Evolutionary conservation across 768 basidiomycete genomes (phyloP).

Genomic region (Leucocoprinus birnbaumii): DNA sequence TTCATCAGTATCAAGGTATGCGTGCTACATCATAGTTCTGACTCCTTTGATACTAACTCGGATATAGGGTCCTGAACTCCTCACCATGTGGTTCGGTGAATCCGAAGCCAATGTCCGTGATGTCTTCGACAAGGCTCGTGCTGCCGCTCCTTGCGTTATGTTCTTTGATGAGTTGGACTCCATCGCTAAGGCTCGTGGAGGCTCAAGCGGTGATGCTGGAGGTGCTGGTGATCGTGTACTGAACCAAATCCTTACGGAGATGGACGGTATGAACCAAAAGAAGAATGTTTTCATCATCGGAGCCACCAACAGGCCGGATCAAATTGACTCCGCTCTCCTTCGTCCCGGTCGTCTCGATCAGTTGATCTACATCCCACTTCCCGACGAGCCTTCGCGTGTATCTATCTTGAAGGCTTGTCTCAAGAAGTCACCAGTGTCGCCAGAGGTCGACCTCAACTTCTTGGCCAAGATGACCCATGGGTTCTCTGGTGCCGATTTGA

Average conservation of each 20-base stretch:
- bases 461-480: slow-evolving; percentile 93
- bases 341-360: slow-evolving; percentile 99
- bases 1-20: slow-evolving; percentile 96
- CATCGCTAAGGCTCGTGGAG: slow-evolving; percentile 96
- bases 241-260: slow-evolving; percentile 96
- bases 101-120: slow-evolving; percentile 99
- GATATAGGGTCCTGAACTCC: slow-evolving; percentile 83
- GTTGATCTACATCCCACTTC: slow-evolving; percentile 98
- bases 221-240: slow-evolving; percentile 98
- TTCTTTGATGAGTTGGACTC: slow-evolving; percentile 99
- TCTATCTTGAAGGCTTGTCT: slow-evolving; percentile 90
- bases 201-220: slow-evolving; percentile 86
- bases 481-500: slow-evolving; percentile 98
- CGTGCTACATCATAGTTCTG: neutral
- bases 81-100: slow-evolving; percentile 99
- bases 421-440: slow-evolving; percentile 86
- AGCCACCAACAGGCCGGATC: slow-evolving; percentile 95
- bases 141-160: slow-evolving; percentile 99
- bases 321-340: slow-evolving; percentile 89
- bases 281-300: slow-evolving; percentile 99
- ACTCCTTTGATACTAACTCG: slow-evolving; percentile 14
- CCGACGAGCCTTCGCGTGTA: slow-evolving; percentile 88
- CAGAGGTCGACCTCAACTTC: slow-evolving; percentile 81
- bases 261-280: slow-evolving; percentile 98
- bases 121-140: slow-evolving; percentile 99